Evolutionary conservation across 495 filamentous ascomycete genomes (phyloP), one percentile per base, ranked within the genome.

Genomic region (Neurospora sp.): DNA sequence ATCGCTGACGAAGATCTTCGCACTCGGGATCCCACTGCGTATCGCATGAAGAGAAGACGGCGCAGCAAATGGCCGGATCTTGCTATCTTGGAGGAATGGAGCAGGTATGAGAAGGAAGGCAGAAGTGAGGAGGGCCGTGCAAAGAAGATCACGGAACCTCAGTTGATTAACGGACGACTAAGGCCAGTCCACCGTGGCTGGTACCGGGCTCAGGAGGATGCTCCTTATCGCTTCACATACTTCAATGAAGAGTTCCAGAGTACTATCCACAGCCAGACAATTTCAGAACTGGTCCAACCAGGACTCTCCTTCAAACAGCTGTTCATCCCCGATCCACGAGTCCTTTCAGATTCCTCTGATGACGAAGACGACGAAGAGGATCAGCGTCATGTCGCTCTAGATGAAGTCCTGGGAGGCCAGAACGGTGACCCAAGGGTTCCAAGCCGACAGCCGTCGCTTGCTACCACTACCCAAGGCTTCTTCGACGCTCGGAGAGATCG

Each of bases 201-300:
- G 96, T 93, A 94, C 79, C 87, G 90, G 35, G 90, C 92, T 72
- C 93, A 96, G 75, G 94, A 97, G 44, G 96, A 97, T 70, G 90
- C 90, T 1, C 96, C 96, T 0, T 99, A 96, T 78, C 89, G 96
- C 59, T 98, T 97, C 79, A 99, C 96, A 3, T 99, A 99, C 77
- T 99, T 99, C 85, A 98, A 97, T 79, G 96, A 98, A 77, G 93
- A 97, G 74, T 93, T 98, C 73, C 90, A 91, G 68, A 94, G 91
- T 77, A 98, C 96, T 0, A 96, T 98, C 74, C 96, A 98, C 79
- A 94, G 93, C 27, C 94, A 97, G 79, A 96, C 91, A 0, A 95
- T 99, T 68, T 96, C 93, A 12, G 96, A 97, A 77, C 85, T 99
- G 38, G 87, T 94, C 3, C 94, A 96, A 73, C 92, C 92, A 0